Percentiles rank a stretch among this genome's conserved stretches.
phyloP scores from a whole-genome alignment of 192 early-diverging fungal genomes.

The Spizellomyces punctatus region DNA sequence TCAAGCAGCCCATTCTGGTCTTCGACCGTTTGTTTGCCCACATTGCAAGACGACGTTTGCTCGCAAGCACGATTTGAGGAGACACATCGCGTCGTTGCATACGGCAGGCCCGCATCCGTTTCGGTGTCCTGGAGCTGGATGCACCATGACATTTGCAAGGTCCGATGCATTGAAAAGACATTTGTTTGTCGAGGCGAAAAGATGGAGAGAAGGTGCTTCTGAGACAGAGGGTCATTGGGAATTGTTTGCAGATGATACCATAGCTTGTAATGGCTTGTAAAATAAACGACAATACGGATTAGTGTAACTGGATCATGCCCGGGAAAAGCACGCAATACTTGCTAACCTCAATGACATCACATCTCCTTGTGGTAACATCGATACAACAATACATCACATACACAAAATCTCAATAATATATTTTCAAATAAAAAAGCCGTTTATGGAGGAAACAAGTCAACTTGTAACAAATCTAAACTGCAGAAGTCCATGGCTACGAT shows the following conservation, averaged over 20 bases:
- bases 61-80: constrained; percentile 77
- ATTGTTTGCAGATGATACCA: not conserved
- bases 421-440: too few relatives aligned
- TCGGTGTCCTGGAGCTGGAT: constrained; percentile 19
- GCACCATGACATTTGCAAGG: constrained; percentile 34
- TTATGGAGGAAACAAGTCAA: too few relatives aligned
- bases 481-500: too few relatives aligned
- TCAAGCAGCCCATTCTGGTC: constrained; percentile 55
- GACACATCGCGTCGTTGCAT: constrained; percentile 42
- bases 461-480: too few relatives aligned
- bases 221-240: not conserved
- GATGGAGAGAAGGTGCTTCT: not conserved
- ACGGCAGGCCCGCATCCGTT: not conserved
- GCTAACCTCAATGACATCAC: too few relatives aligned
- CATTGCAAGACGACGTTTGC: constrained; percentile 70
- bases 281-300: too few relatives aligned
- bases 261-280: not conserved
- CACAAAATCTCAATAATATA: too few relatives aligned
- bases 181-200: constrained; percentile 22
- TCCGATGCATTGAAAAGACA: constrained; percentile 43
- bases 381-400: too few relatives aligned
- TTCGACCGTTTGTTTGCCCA: constrained; percentile 63
- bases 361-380: too few relatives aligned
- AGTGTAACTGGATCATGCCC: too few relatives aligned
- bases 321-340: too few relatives aligned